Evolutionary conservation across 2,329 filamentous ascomycete species (phyloP).

Genomic region (Fusarium chaquense): DNA sequence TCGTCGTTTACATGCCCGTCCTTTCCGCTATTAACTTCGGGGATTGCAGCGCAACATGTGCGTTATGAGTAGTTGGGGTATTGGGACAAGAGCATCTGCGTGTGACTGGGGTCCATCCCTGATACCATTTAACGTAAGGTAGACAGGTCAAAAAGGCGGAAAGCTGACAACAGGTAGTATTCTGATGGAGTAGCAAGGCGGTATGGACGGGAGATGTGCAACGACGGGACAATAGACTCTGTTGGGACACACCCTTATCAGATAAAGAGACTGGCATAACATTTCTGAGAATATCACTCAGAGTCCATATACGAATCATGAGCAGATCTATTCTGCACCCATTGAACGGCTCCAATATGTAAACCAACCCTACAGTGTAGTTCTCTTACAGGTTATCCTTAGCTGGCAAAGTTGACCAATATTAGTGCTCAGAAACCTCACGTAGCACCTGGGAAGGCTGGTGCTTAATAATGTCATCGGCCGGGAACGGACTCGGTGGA

Average conservation of each 20-base stretch:
- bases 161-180: background rate
- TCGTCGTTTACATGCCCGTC: slow-evolving; percentile 43
- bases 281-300: slow-evolving; percentile 9
- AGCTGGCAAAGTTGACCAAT: slow-evolving; percentile 15
- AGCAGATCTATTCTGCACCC: slow-evolving; percentile 20
- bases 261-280: background rate
- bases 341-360: slow-evolving; percentile 8
- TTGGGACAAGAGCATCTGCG: slow-evolving; percentile 14
- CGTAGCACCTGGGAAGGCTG: slow-evolving; percentile 25
- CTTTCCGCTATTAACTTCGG: slow-evolving; percentile 29
- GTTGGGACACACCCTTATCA: slow-evolving; percentile 13
- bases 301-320: slow-evolving; percentile 5
- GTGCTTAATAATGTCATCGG: slow-evolving; percentile 22
- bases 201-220: slow-evolving; percentile 11
- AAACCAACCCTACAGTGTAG: slow-evolving; percentile 23
- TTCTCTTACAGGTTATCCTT: slow-evolving; percentile 21
- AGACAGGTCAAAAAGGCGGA: background rate
- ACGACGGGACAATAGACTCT: background rate
- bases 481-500: slow-evolving; percentile 16
- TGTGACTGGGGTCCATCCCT: slow-evolving; percentile 15
- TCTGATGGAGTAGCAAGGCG: slow-evolving; percentile 17
- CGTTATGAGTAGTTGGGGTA: background rate
- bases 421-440: slow-evolving; percentile 3
- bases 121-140: background rate
- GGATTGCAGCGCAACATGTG: slow-evolving; percentile 12